Conservation (phyloP, 1,139 yeast genomes). For the Lodderomyces parapsilosis region DNA sequence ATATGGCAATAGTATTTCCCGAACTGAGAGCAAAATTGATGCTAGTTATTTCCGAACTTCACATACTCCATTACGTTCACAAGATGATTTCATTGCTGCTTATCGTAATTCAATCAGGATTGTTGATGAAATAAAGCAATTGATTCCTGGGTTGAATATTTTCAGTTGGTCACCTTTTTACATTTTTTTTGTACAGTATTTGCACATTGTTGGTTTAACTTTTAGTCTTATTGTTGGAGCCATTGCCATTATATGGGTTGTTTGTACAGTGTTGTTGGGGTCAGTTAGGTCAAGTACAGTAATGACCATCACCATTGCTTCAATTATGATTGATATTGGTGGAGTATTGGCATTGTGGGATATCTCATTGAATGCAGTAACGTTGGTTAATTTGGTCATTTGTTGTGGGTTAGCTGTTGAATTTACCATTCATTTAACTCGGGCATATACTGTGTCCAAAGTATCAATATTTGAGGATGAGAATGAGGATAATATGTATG, state of each 20-base stretch:
- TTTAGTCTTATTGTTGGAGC: constrained; percentile 58
- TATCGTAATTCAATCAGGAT: constrained; percentile 74
- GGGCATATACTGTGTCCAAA: constrained; percentile 56
- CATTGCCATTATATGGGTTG: constrained; percentile 49
- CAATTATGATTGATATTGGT: constrained; percentile 70
- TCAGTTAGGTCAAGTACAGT: constrained; percentile 60
- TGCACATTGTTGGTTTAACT: constrained; percentile 58
- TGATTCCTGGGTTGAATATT: constrained; percentile 45
- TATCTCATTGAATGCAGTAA: constrained; percentile 83
- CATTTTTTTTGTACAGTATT: constrained; percentile 88
- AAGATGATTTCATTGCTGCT: constrained; percentile 78
- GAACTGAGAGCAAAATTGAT: constrained; percentile 35
- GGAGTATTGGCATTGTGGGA: constrained; percentile 78
- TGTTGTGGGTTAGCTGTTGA: constrained; percentile 94
- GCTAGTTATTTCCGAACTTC: constrained; percentile 75
- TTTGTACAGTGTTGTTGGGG: constrained; percentile 63
- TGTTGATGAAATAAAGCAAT: constrained; percentile 51
- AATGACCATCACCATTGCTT: constrained; percentile 56
- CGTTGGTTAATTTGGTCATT: constrained; percentile 82
- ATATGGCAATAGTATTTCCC: constrained; percentile 59
- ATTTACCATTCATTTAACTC: constrained; percentile 82
- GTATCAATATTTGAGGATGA: constrained; percentile 16
- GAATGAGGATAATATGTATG: constrained; percentile 15
- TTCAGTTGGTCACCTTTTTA: constrained; percentile 94
- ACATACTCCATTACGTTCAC: constrained; percentile 81